Base-by-base conservation (phyloP, 208 protist species). In the Spironucleus salmonicida region DNA sequence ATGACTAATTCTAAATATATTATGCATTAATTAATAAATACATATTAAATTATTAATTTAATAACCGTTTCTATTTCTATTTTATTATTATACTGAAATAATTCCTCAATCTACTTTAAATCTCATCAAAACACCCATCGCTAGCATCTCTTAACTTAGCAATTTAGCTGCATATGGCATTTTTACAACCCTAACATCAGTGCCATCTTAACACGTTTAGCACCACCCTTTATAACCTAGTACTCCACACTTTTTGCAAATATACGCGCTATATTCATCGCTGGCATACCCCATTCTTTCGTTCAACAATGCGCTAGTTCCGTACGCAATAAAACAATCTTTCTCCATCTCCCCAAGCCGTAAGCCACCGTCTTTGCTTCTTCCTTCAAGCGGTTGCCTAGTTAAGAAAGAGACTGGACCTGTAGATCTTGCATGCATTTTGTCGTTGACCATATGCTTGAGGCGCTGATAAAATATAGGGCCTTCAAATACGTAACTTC, bases 391-490 rank as follows among this genome's bases (percentile, higher is more conserved):
- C 7, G 97, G 97, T 85, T 99, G 97, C 29, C 96, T 82, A 9
- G 95, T 99, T 0, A 99, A 82, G 39, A 94, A 88, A 0, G 90
- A 90, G 0, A 88, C 83, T 29, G 93, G 92, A 11, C 92, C 92
- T 4, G 83, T 89, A 1, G 93, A 87, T 42, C 96, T 86, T 0
- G 95, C 92, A 80, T 99, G 96, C 89, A 99, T 97, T 84, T 99
- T 99, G 85, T 99, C 97, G 29, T 95, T 90, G 0, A 99, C 97
- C 95, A 99, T 98, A 83, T 99, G 97, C 86, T 99, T 99, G 0
- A 99, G 88, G 74, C 95, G 94, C 85, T 99, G 97, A 83, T 99
- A 99, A 83, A 96, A 99, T 30, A 98, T 95, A 27, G 97, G 97
- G 0, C 97, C 97, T 71, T 98, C 94, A 82, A 98, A 99, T 53